These are phyloP conservation scores for Blastocystis sp. DNA, from an alignment of 352 stramenopile species.

Conservation along the genomic window DNA sequence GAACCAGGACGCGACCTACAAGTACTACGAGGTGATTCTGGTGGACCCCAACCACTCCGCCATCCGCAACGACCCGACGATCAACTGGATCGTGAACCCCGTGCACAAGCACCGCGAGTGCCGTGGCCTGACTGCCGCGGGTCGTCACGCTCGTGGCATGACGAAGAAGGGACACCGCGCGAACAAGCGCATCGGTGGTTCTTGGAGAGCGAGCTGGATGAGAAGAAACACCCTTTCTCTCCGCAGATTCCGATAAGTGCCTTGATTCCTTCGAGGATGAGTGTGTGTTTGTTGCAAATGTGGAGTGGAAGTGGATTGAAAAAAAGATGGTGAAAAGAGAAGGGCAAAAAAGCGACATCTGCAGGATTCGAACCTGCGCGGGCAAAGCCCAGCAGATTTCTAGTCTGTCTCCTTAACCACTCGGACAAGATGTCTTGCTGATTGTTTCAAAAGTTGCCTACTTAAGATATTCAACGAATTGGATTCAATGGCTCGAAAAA, in stretches of 20 bases:
- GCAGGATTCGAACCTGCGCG: conserved; percentile 69
- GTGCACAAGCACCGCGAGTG: conserved; percentile 98
- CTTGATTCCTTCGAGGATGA: conserved; percentile 3
- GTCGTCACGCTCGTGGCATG: conserved; percentile 91
- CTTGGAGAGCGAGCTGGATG: conserved; percentile 92
- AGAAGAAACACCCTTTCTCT: conserved; percentile 94
- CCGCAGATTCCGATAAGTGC: conserved; percentile 90
- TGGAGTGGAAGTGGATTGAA: not conserved
- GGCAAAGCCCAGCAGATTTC: conserved; percentile 69
- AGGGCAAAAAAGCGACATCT: conserved; percentile 62
- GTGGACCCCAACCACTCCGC: conserved; percentile 94
- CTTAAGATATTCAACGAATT: not conserved
- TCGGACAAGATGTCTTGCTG: conserved; percentile 65
- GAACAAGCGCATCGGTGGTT: conserved; percentile 97
- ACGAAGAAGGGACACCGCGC: conserved; percentile 95
- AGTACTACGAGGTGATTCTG: conserved; percentile 99
- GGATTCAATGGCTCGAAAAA: not conserved
- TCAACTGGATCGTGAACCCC: conserved; percentile 99
- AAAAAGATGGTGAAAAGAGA: not conserved
- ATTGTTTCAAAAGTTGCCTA: not conserved
- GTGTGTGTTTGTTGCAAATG: not conserved
- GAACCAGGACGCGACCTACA: conserved; percentile 99
- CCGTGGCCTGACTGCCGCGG: conserved; percentile 88
- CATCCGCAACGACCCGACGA: conserved; percentile 96
- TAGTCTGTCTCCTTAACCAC: conserved; percentile 70